Percentiles rank a stretch among this genome's conserved stretches.
Evolutionary conservation across 139 green algal species (phyloP).

Genomic region (Ostreobium quekettii): DNA sequence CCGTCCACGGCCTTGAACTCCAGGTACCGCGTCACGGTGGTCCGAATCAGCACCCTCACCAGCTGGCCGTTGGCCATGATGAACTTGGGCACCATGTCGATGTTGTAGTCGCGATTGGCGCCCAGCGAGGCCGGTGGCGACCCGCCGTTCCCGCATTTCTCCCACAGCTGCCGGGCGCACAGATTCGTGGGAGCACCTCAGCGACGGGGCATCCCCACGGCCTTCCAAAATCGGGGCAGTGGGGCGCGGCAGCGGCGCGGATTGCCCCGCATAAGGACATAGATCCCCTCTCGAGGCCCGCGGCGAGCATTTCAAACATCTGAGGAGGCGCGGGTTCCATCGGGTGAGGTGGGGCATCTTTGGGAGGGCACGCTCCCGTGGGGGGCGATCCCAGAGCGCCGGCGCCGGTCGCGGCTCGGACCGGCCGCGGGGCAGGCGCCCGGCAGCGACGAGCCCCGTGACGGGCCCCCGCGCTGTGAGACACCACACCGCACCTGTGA

Average conservation of each 20-base stretch:
- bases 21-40: constrained; percentile 96
- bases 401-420: background rate
- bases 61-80: constrained; percentile 96
- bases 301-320: constrained; percentile 90
- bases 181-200: no score
- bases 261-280: no score
- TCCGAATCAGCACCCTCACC: constrained; percentile 87
- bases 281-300: no score
- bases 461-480: no score
- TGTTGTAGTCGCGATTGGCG: constrained; percentile 88
- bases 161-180: no score
- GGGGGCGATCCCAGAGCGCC: background rate
- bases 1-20: constrained; percentile 98
- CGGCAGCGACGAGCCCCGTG: no score
- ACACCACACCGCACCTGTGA: constrained; percentile 69
- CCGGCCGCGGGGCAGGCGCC: background rate
- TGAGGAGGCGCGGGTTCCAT: constrained; percentile 27
- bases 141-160: constrained; percentile 45
- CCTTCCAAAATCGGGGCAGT: no score
- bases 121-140: constrained; percentile 59
- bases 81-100: constrained; percentile 98
- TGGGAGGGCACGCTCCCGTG: background rate
- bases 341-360: background rate
- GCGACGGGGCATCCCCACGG: no score
- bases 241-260: no score